Conservation (phyloP, 176 grass and related monocot genomes). For the Oryza glumipatula region DNA sequence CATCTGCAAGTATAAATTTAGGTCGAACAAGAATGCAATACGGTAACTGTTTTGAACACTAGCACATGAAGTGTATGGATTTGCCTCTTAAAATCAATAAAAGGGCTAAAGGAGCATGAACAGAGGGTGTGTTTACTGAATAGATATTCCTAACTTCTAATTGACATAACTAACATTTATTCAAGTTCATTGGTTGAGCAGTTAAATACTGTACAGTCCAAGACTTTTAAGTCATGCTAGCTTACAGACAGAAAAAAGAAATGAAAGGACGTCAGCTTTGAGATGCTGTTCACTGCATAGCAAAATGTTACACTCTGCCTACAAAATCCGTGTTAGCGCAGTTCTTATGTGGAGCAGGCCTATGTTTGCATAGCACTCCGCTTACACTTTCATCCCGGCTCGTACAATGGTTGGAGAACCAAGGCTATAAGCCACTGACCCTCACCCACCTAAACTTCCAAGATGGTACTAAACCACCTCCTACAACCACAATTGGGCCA, state of each 20-base stretch:
- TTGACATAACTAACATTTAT: neutral
- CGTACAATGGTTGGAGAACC: too few species aligned
- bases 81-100: constrained; percentile 18
- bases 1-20: neutral
- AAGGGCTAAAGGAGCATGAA: neutral
- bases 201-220: neutral
- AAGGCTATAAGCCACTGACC: too few species aligned
- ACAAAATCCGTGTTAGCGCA: too few species aligned
- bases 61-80: neutral
- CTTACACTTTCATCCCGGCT: too few species aligned
- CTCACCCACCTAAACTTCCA: too few species aligned
- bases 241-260: constrained; percentile 2
- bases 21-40: neutral
- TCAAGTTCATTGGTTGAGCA: neutral
- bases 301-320: neutral
- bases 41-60: constrained; percentile 6
- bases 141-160: constrained; percentile 19
- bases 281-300: neutral
- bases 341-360: too few species aligned
- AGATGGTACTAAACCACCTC: too few species aligned
- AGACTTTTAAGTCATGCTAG: neutral
- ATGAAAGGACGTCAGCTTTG: neutral
- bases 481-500: too few species aligned
- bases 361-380: too few species aligned
- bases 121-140: constrained; percentile 14